Base-by-base conservation (phyloP, 2,329 filamentous ascomycete species). In the Alternaria triticina region DNA sequence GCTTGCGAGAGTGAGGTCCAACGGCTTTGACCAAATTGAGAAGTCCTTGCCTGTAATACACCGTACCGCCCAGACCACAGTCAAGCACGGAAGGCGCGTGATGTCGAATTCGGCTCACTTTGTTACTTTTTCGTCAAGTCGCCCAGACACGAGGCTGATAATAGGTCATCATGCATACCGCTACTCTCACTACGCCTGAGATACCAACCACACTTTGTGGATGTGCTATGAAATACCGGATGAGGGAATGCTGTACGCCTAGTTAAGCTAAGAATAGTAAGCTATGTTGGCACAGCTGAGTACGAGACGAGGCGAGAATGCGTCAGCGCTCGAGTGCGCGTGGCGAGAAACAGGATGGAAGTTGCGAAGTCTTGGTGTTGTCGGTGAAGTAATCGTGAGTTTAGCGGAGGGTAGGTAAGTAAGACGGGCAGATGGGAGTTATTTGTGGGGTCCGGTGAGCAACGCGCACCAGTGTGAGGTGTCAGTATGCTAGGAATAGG, bases 91-190 rank as follows among this genome's bases (percentile, higher is more conserved):
- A 54, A 33, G 47, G 30, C 23, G 33, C 28, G 30, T 22, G 13
- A 22, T 52, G 28, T 17, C 13, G 20, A 28, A 13, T 13, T 36
- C 36, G 51, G 23, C 51, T 28, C 28, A 33, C 51, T 56, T 55
- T 9, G 15, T 59, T 55, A 43, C 40, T 54, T 27, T 44, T 36
- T 57, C 11, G 54, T 61, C 28, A 36, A 54, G 49, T 54, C 36
- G 54, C 27, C 55, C 60, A 55, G 43, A 33, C 22, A 54, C 47
- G 33, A 44, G 36, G 51, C 64, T 62, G 52, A 59, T 62, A 64
- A 68, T 70, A 70, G 66, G 59, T 64, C 61, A 55, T 45, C 8
- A 51, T 65, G 64, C 66, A 68, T 70, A 67, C 61, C 64, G 68
- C 68, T 67, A 58, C 63, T 67, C 62, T 63, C 61, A 59, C 54